Evolutionary conservation across 2,329 filamentous ascomycete species (phyloP), one percentile per base, ranked within the genome.

Genomic region (Colletotrichum sojae): DNA sequence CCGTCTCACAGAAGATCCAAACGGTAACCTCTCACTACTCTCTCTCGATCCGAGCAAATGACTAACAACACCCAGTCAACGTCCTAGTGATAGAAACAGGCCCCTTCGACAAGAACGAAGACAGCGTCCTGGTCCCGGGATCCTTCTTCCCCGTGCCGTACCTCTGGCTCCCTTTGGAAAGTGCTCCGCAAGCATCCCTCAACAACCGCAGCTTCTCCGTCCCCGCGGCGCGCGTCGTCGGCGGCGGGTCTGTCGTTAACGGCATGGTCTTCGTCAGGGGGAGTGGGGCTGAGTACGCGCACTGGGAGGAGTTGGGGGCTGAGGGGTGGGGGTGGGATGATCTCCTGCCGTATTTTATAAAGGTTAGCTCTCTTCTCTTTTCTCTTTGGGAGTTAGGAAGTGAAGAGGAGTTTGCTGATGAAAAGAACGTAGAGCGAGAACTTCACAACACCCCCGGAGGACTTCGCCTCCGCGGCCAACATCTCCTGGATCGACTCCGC

Each of bases 241-340:
- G 83, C 18, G 82, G 83, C 25, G 77, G 79, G 5, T 79, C 77
- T 3, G 78, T 78, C 3, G 71, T 83, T 53, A 84, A 84, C 73
- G 77, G 75, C 31, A 77, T 82, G 73, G 74, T 80, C 22, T 81
- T 78, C 67, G 76, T 78, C 40, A 75, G 79, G 13, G 77, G 79
- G 3, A 74, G 76, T 4, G 72, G 73, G 18, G 71, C 74, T 0
- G 82, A 83, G 51, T 84, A 83, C 52, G 75, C 84, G 52, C 75
- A 76, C 1, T 87, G 84, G 84, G 78, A 78, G 45, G 73, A 74
- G 2, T 71, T 87, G 3, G 85, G 83, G 0, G 84, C 84, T 49
- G 73, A 78, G 1, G 83, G 81, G 6, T 85, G 82, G 76, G 74
- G 82, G 1, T 78, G 75, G 75, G 64, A 76, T 18, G 62, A 72